phyloP scores from a whole-genome alignment of 192 early-diverging fungal genomes.

The Funneliformis mosseae region DNA sequence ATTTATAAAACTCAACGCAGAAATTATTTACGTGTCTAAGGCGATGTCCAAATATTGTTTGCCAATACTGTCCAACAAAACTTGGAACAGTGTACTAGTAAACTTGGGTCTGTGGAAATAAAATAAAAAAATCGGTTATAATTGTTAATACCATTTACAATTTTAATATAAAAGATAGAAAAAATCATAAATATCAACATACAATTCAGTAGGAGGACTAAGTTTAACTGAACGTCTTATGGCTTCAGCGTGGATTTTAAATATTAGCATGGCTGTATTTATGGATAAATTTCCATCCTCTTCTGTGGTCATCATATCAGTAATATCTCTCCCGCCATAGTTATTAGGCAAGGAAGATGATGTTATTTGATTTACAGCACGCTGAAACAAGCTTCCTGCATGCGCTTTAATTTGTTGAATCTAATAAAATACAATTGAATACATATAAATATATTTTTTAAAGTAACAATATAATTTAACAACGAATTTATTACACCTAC shows the following conservation, averaged over 20 bases:
- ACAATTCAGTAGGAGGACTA: constrained; percentile 63
- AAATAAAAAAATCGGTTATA: neutral
- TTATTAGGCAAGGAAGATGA: neutral
- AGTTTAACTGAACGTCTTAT: constrained; percentile 81
- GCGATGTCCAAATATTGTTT: constrained; percentile 81
- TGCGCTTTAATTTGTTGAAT: constrained; percentile 3
- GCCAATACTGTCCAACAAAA: constrained; percentile 80
- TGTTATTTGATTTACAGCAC: constrained; percentile 33
- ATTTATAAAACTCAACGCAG: constrained; percentile 10
- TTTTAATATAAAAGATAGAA: neutral
- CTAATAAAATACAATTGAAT: constrained; percentile 4
- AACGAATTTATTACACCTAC: constrained; percentile 19
- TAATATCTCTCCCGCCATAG: neutral
- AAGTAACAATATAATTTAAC: neutral
- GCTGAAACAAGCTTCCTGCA: constrained; percentile 10
- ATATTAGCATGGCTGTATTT: constrained; percentile 52
- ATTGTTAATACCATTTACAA: neutral
- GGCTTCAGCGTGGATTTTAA: constrained; percentile 77
- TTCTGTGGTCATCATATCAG: constrained; percentile 35
- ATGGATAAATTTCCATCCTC: constrained; percentile 49
- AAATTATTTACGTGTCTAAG: constrained; percentile 65
- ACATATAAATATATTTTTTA: neutral
- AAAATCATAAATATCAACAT: constrained; percentile 29
- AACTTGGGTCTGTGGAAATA: constrained; percentile 58
- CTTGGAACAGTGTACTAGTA: constrained; percentile 67